Evolutionary conservation across 345 rosid genomes (phyloP), one percentile per base, ranked within the genome.

Genomic region (Microcos paniculata): DNA sequence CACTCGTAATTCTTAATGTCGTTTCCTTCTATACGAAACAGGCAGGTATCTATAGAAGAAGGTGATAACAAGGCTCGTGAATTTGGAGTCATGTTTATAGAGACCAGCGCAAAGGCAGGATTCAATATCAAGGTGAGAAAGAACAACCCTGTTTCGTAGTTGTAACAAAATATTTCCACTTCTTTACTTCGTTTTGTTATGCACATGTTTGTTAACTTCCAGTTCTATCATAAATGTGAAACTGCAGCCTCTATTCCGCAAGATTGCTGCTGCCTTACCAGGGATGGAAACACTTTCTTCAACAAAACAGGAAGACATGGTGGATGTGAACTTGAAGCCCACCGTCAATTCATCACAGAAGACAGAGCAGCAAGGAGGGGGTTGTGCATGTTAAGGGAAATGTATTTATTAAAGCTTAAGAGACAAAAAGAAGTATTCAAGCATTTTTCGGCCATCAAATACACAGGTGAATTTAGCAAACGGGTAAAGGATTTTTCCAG

Each of bases 21-120:
- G 38, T 72, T 23, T 77, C 33, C 35, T 21, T 43, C 33, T 35
- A 21, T 38, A 31, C 73, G 62, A 53, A 76, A 80, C 86, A 94
- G 98, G 85, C 97, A 94, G 77, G 98, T 92, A n/a, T 92, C 98
- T 0, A 92, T 90, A 63, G 98, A 94, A 86, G 98, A 94, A 75
- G 98, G 98, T 56, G 97, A 92, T 71, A 85, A 82, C 84, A 94
- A 90, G 82, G 89, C 97, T 79, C 87, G 87, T 24, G 98, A 94
- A 73, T 81, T 77, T 73, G 97, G 97, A 63, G 91, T 94, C 21
- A 92, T 94, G 90, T 94, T 94, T 78, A 88, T 94, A 48, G 97
- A 94, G 82, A 92, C 98, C 11, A 94, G 98, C 73, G 98, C 98
- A 40, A 92, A 94, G 82, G 97, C 97, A 55, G 98, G 97, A 78